Evolutionary conservation across 2,329 filamentous ascomycete species (phyloP), one percentile per base, ranked within the genome.

Genomic region (Fusarium avenaceum): DNA sequence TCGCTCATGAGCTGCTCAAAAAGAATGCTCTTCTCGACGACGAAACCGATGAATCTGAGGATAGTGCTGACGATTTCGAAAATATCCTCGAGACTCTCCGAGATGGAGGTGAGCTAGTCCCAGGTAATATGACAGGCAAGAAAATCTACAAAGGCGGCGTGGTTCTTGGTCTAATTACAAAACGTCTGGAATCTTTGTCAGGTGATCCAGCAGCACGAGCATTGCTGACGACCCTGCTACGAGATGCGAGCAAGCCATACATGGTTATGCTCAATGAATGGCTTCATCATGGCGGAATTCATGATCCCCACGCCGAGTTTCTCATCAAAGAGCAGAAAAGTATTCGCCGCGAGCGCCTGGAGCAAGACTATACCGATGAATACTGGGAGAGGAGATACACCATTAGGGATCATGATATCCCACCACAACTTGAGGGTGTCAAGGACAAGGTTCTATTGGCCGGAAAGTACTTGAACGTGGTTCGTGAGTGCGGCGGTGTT

Each of bases 381-480:
- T 99, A 99, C 79, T 99, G 96, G 96, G 96, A 99, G 78, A 93
- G 97, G 75, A 87, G 96, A 67, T 99, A 99, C 76, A 98, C 96
- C 6, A 91, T 99, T 66, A 90, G 96, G 61, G 93, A 97, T 64
- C 89, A 93, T 48, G 92, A 97, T 63, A 90, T 98, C 1, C 96
- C 96, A 4, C 94, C 95, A 10, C 96, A 99, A 76, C 86, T 99
- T 6, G 92, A 96, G 76, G 89, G 87, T 28, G 91, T 98, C 70
- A 96, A 96, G 76, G 94, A 97, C 71, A 97, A 97, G 79, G 95
- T 98, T 2, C 84, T 99, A 4, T 85, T 99, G 33, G 96, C 96
- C 19, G 96, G 96, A 39, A 99, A 99, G 78, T 99, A 99, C 76
- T 87, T 99, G 51, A 99, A 99, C 71, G 96, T 99, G 5, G 96